Base-by-base conservation (phyloP, 371 early-diverging fungal genomes). In the Lichtheimia ramosa region DNA sequence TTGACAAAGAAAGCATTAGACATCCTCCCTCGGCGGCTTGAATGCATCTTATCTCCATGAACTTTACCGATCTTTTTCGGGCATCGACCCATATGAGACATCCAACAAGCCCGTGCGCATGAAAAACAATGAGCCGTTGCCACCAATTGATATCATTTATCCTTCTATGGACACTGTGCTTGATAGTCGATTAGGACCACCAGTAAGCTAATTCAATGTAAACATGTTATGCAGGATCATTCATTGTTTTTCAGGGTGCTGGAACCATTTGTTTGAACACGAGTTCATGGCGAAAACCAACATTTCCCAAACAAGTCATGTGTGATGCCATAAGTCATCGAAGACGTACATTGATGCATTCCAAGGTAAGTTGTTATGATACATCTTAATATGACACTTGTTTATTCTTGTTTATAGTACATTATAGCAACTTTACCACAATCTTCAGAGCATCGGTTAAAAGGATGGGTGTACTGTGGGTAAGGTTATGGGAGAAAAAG, bases 381-480 rank as follows among this genome's bases (percentile, higher is more conserved):
- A 25, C 5, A 2, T 25, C 25, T 5, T 25, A 5, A 3, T 25
- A 25, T 25, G 25, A 5, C 25, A 25, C 25, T 25, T 5, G 8
- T 49, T 20, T 34, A 12, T 14, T 14, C 6, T 14, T 46, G 8
- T 16, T 12, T 48, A 13, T 58, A 79, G 79, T 79, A 74, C 28
- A 75, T 79, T 21, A 69, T 79, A 51, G 73, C 74, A 3, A 74
- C 70, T 5, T 16, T 73, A 20, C 64, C 70, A 21, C 18, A 43
- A 48, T 18, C 51, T 27, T 21, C 23, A 3, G 27, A 46, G 28
- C n/a, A 46, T 20, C 54, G 15, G 23, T 18, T 69, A 3, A 56
- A 58, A 61, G 79, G 79, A 2, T 79, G 76, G 76, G 59, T 76
- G 2, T 79, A 79, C 51, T 56, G 58, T 16, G 79, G 79, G 78